A percentile compares a stretch with the other conserved stretches of the same genome.
These are phyloP conservation scores for Cyberlindnera mississippiensis DNA, from an alignment of 805 yeast genomes.

Conservation along the genomic window DNA sequence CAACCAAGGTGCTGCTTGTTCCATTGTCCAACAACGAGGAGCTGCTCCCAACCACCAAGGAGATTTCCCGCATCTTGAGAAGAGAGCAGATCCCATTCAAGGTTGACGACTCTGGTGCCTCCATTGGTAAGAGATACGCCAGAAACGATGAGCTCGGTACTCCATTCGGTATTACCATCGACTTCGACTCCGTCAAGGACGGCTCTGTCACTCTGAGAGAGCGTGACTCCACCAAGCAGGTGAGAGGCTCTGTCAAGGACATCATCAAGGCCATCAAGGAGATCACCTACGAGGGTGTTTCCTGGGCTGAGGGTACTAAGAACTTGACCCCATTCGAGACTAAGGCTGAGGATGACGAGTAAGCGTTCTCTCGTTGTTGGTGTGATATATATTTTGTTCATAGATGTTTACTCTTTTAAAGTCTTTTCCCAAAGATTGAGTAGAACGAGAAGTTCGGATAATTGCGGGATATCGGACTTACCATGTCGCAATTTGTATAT, in stretches of 20 bases:
- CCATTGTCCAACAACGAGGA: constrained; percentile 86
- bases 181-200: constrained; percentile 87
- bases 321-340: constrained; percentile 68
- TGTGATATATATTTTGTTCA: no score
- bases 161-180: constrained; percentile 97
- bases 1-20: constrained; percentile 93
- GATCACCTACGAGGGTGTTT: constrained; percentile 66
- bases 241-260: constrained; percentile 81
- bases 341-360: constrained; percentile 44
- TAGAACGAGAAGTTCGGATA: no score
- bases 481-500: no score
- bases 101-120: constrained; percentile 94
- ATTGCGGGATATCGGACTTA: no score
- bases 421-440: no score
- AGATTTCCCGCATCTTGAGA: constrained; percentile 69
- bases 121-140: constrained; percentile 97
- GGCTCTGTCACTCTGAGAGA: constrained; percentile 91
- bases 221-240: constrained; percentile 95
- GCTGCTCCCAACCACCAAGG: constrained; percentile 68
- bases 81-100: constrained; percentile 85
- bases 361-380: constrained; percentile 1
- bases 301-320: constrained; percentile 87
- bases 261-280: constrained; percentile 69
- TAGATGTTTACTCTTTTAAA: no score
- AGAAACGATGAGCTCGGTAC: constrained; percentile 99